Evolutionary conservation across 23 red algal species (phyloP).

Genomic region (Gracilaria gracilis): DNA sequence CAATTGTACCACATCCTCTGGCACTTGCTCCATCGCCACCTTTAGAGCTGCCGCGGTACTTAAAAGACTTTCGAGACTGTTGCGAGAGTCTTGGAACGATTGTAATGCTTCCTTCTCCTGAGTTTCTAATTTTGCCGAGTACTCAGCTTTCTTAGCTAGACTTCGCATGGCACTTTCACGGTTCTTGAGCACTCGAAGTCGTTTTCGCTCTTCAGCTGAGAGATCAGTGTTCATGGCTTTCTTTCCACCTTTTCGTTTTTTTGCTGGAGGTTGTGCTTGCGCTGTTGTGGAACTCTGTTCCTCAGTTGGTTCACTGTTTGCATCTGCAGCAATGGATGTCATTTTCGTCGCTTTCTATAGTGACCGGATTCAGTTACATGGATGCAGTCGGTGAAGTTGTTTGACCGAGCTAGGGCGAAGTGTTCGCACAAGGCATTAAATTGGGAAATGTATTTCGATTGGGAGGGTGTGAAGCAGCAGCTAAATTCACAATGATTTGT

Average conservation of each 20-base stretch:
- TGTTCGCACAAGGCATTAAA: not conserved
- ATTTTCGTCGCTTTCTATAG: not conserved
- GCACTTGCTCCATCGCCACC: conserved; percentile 32
- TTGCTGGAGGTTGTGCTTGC: conserved; percentile 50
- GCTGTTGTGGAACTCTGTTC: not conserved
- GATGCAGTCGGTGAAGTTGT: not conserved
- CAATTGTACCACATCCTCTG: conserved; percentile 29
- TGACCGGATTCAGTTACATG: not conserved
- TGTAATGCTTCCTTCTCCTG: conserved; percentile 36
- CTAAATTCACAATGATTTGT: not conserved
- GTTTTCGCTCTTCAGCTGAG: conserved; percentile 68
- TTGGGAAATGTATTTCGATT: not conserved
- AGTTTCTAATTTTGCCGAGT: conserved; percentile 57
- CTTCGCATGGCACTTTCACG: conserved; percentile 75
- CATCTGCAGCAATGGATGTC: conserved; percentile 8
- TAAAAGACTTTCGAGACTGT: conserved; percentile 25
- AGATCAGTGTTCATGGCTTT: conserved; percentile 24
- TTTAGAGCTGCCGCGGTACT: conserved; percentile 25
- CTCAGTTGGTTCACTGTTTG: not conserved
- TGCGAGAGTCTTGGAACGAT: not conserved
- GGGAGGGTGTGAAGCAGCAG: not conserved
- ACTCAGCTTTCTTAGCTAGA: conserved; percentile 71
- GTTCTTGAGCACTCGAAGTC: conserved; percentile 61
- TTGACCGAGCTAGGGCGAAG: not conserved
- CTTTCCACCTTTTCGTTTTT: conserved; percentile 49